Percentiles rank a stretch among this genome's conserved stretches.
Evolutionary conservation across 805 yeast genomes (phyloP).

Genomic region (Pichia rugopelliculosa): DNA sequence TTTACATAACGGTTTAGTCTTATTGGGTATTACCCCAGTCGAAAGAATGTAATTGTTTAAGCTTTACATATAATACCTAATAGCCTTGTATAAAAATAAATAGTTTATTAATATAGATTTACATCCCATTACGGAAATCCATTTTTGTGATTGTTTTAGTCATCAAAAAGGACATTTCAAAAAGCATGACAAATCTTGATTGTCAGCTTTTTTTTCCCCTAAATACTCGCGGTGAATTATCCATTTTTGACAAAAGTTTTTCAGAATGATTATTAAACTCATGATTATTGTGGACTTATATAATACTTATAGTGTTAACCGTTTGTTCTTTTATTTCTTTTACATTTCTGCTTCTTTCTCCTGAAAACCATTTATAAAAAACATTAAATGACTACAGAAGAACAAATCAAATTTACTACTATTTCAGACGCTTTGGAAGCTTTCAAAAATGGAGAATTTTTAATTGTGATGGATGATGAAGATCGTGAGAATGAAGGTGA

Average conservation of each 20-base stretch:
- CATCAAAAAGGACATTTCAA: background rate
- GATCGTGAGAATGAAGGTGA: constrained; percentile 97
- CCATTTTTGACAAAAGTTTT: background rate
- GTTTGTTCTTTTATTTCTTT: too few relatives aligned
- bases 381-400: constrained; percentile 3
- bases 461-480: constrained; percentile 96
- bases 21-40: constrained; percentile 95
- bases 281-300: background rate
- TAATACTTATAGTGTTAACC: too few relatives aligned
- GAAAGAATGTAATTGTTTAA: constrained; percentile 71
- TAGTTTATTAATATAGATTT: too few relatives aligned
- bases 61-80: background rate
- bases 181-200: too few relatives aligned
- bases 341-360: background rate
- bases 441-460: constrained; percentile 68
- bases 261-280: background rate
- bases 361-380: background rate
- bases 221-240: background rate
- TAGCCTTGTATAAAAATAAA: background rate
- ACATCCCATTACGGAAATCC: background rate
- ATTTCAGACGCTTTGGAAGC: constrained; percentile 70
- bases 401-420: constrained; percentile 34
- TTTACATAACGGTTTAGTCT: constrained; percentile 77
- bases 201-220: background rate
- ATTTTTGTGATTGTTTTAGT: background rate